Base-by-base conservation (phyloP, 495 filamentous ascomycete species). In the Extremus antarcticus region DNA sequence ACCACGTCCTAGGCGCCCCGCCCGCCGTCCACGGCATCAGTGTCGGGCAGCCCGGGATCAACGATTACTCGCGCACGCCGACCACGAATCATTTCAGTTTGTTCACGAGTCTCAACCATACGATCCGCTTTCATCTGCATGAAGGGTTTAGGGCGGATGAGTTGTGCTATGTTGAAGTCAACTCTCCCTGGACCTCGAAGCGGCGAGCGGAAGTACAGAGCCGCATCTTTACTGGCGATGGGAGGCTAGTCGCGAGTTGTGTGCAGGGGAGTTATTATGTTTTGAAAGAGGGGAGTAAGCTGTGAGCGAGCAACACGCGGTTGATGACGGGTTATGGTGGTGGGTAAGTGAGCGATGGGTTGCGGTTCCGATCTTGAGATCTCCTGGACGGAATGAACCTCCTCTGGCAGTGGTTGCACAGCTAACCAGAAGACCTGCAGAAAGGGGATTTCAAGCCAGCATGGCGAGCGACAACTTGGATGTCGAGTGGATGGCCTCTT, bases 171-270 rank as follows among this genome's bases (percentile, higher is more conserved):
- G 17, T 48, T 48, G 46, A 48, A 25, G 46, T 48, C 3, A 48
- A 23, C 24, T 7, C 3, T 23, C 46, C 46, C 9, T 48, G 46
- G 46, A 20, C 46, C 4, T 3, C 20, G 13, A 48, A 25, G 46
- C 19, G 46, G 24, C 3, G 46, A 25, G 46, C 46, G 46, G 46
- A 48, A 21, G 24, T 48, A 21, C 46, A 48, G 46, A 48, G 46
- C 21, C 19, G 46, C 7, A 48, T 48, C 20, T 48, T 48, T 25
- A 20, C 8, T 17, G 4, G 10, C 13, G 24, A 15, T 15, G 46
- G 23, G 13, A 7, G 20, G 8, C 24, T 48, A 4, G 24, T 48
- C 2, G 46, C 46, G 19, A 48, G 20, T 25, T 48, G 46, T 48
- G 46, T 48, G 9, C 46, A 48, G 17, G 46, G 20, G 46, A 17